Percentiles rank a stretch among this genome's conserved stretches.
These are phyloP conservation scores for Capsella bursapastoris DNA, from an alignment of 345 rosid genomes.

Conservation along the genomic window DNA sequence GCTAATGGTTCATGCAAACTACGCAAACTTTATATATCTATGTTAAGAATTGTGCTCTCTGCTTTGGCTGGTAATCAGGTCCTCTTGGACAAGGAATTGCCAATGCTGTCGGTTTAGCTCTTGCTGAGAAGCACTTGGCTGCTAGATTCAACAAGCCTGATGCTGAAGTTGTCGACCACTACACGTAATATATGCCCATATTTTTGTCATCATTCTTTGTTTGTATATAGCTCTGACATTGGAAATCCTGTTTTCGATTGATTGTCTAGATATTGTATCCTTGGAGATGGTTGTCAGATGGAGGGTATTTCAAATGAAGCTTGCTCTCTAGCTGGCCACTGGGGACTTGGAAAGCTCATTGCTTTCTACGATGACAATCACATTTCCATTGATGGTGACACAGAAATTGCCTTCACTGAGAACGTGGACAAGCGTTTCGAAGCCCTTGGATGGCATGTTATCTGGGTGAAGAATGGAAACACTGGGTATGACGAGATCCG, in stretches of 20 bases:
- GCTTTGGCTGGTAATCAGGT: conserved; percentile 52
- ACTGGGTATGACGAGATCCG: conserved; percentile 98
- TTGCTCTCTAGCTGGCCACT: conserved; percentile 93
- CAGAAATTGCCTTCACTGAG: conserved; percentile 98
- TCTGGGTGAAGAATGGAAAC: conserved; percentile 99
- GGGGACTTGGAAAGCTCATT: conserved; percentile 99
- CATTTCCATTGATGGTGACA: conserved; percentile 98
- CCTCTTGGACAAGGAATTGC: conserved; percentile 96
- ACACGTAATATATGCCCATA: conserved; percentile 61
- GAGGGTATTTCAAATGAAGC: conserved; percentile 95
- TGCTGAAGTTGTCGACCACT: conserved; percentile 79
- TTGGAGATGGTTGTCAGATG: conserved; percentile 99
- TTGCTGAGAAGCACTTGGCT: conserved; percentile 92
- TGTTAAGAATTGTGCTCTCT: conserved; percentile 22
- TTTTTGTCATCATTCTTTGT: conserved; percentile 15
- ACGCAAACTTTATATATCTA: not conserved
- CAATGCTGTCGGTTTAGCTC: conserved; percentile 95
- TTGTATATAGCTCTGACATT: conserved; percentile 1
- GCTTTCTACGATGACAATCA: conserved; percentile 99
- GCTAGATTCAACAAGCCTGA: conserved; percentile 90
- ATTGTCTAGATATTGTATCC: conserved; percentile 61
- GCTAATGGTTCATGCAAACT: conserved; percentile 3
- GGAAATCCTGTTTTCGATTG: conserved; percentile 4
- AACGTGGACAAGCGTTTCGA: conserved; percentile 80
- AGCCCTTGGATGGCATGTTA: conserved; percentile 99